A percentile compares a stretch with the other conserved stretches of the same genome.
These are phyloP conservation scores for Arthrinium phaeospermum DNA, from an alignment of 2,329 filamentous ascomycete species.

Conservation along the genomic window DNA sequence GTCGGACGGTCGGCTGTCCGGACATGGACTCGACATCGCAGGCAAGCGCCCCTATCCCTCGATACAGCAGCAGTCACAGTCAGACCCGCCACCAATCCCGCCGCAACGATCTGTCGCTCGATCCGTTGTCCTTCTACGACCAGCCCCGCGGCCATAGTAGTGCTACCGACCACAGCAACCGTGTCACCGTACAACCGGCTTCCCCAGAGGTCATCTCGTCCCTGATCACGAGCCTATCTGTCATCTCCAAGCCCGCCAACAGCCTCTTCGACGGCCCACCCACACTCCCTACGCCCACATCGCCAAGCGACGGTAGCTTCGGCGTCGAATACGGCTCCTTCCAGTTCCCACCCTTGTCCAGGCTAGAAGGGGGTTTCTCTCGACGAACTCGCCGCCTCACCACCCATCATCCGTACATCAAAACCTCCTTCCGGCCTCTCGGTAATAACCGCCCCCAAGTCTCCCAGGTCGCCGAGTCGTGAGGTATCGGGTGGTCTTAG, in stretches of 20 bases:
- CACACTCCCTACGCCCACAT: slow-evolving; percentile 42
- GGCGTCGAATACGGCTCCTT: slow-evolving; percentile 77
- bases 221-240: slow-evolving; percentile 72
- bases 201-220: slow-evolving; percentile 74
- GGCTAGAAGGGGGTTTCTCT: slow-evolving; percentile 55
- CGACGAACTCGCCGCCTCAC: slow-evolving; percentile 64
- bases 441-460: slow-evolving; percentile 68
- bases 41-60: slow-evolving; percentile 34
- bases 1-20: slow-evolving; percentile 4
- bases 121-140: slow-evolving; percentile 39
- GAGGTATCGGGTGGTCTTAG: slow-evolving; percentile 59
- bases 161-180: slow-evolving; percentile 30
- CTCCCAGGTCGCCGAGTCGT: slow-evolving; percentile 53
- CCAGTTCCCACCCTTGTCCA: slow-evolving; percentile 55
- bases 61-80: slow-evolving; percentile 20
- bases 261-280: slow-evolving; percentile 69
- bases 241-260: slow-evolving; percentile 70
- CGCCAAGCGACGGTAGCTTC: slow-evolving; percentile 58
- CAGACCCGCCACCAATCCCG: slow-evolving; percentile 39
- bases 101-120: slow-evolving; percentile 35
- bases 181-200: slow-evolving; percentile 47
- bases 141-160: slow-evolving; percentile 29
- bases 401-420: slow-evolving; percentile 80
- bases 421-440: slow-evolving; percentile 82
- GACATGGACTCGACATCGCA: slow-evolving; percentile 25